Base-by-base conservation (phyloP, 1,139 yeast species). In the Pichia sp. region DNA sequence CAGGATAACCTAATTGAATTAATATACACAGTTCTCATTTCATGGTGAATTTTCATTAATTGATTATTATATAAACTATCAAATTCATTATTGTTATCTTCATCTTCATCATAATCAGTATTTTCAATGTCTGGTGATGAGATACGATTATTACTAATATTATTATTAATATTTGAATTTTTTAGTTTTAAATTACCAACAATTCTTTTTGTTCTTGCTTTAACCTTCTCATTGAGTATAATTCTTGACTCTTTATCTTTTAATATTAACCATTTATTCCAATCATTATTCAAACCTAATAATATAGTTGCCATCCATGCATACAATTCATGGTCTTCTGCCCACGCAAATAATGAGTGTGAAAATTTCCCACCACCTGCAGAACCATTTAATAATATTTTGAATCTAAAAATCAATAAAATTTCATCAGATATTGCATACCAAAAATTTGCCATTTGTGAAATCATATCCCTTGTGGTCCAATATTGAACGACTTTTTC, bases 241-340 rank as follows among this genome's bases (percentile, higher is more conserved):
- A 77, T 73, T 55, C 73, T 74, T 25, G 71, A 72, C 58, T 76
- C 80, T 58, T 74, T 73, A 47, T 72, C 75, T 25, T 68, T 66
- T 16, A 80, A 67, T 9, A 63, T 63, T 44, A 69, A 66, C 51
- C 80, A 67, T 49, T 72, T 70, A 22, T 64, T 65, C 61, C 74
- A 72, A 25, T 77, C 75, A 52, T 74, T 75, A 60, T 77, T 77
- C 50, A 84, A 65, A 1, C 80, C 82, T 5, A 81, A 64, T 45
- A 83, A 57, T 19, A 85, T 81, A 61, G 81, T 84, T 47, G 73
- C 74, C 65, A 81, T 81, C 89, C 90, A 84, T 0, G 85, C 80
- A 49, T 77, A 70, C 2, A 80, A 71, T 65, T 81, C 87, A 62
- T 83, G 85, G 45, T 54, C 55, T 31, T 53, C 57, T 3, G 57